phyloP scores from a whole-genome alignment of 75 land plant species.

The Chamaecyparis obtusa region DNA sequence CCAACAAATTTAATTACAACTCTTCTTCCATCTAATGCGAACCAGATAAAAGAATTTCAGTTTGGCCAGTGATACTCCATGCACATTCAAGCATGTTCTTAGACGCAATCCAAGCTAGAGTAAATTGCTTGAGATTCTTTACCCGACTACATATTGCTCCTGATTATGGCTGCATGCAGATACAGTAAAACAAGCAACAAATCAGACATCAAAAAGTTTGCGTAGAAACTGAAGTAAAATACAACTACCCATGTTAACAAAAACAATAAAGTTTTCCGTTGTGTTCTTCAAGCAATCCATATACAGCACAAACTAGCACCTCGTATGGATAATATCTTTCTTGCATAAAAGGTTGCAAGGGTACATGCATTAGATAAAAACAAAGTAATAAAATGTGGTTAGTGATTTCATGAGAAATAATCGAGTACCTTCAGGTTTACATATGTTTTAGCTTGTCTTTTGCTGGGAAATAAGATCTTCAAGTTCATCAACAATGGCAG shows the following conservation, averaged over 20 bases:
- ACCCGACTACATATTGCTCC: neutral
- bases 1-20: neutral
- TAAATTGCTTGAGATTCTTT: neutral
- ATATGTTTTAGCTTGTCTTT: neutral
- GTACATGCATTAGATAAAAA: neutral
- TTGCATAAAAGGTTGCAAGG: neutral
- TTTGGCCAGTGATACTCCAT: neutral
- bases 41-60: neutral
- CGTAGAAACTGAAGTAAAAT: neutral
- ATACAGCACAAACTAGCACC: neutral
- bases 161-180: too few relatives aligned
- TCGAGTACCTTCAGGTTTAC: neutral
- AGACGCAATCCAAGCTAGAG: neutral
- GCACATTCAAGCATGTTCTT: neutral
- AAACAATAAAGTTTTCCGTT: neutral
- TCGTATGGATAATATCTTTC: neutral
- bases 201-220: neutral
- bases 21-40: neutral
- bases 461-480: constrained; percentile 48
- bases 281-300: neutral
- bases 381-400: neutral
- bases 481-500: constrained; percentile 68
- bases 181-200: neutral
- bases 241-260: neutral
- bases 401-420: neutral